Conservation (phyloP, 2,329 filamentous ascomycete species). For the Trichoderma sp. region DNA sequence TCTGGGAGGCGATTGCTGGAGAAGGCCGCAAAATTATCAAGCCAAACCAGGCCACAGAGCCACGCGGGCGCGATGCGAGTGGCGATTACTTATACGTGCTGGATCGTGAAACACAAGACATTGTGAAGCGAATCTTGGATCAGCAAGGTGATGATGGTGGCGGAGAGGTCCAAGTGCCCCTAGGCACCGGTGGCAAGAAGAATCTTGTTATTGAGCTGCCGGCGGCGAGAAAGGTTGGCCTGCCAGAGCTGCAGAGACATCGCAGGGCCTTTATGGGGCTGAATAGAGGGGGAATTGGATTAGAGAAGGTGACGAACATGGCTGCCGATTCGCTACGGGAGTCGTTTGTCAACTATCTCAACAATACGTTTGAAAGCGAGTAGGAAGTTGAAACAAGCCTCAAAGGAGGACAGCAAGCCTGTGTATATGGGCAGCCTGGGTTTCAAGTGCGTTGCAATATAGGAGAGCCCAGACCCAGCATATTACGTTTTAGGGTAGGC, state of each 20-base stretch:
- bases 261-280: slow-evolving; percentile 75
- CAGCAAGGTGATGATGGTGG: slow-evolving; percentile 71
- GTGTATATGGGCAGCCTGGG: neutral
- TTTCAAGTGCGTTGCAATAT: neutral
- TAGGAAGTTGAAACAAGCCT: neutral
- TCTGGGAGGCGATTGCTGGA: slow-evolving; percentile 75
- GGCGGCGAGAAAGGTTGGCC: slow-evolving; percentile 58
- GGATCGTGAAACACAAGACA: slow-evolving; percentile 75
- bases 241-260: slow-evolving; percentile 76
- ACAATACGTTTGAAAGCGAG: slow-evolving; percentile 60
- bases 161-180: slow-evolving; percentile 55
- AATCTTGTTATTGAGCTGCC: slow-evolving; percentile 66
- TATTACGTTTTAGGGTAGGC: slow-evolving; percentile 1
- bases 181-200: slow-evolving; percentile 41
- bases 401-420: neutral
- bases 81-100: slow-evolving; percentile 78
- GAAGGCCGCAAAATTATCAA: slow-evolving; percentile 63
- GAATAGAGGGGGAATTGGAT: slow-evolving; percentile 69
- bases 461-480: neutral
- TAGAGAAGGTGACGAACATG: slow-evolving; percentile 57
- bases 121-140: slow-evolving; percentile 69
- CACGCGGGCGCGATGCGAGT: slow-evolving; percentile 61
- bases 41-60: slow-evolving; percentile 75
- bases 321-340: slow-evolving; percentile 58
- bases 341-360: slow-evolving; percentile 67